These are phyloP conservation scores for Harringtonia aguacate DNA, from an alignment of 2,329 filamentous ascomycete genomes.

Conservation along the genomic window DNA sequence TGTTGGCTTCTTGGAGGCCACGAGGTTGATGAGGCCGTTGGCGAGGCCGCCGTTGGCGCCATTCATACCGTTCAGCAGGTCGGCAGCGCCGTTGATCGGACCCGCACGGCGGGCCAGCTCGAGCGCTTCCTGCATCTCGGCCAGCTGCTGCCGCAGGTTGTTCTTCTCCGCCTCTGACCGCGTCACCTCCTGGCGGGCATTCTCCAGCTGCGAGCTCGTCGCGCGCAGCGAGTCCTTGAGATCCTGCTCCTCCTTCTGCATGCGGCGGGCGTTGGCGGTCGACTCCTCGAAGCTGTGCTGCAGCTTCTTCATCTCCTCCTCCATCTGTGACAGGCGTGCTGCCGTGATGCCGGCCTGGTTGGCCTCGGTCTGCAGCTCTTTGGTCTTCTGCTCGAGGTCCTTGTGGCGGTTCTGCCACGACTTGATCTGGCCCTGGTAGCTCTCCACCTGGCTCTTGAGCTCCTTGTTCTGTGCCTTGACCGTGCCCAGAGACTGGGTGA, in stretches of 20 bases:
- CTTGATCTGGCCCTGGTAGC: constrained; percentile 91
- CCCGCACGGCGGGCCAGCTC: constrained; percentile 72
- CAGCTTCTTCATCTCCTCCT: constrained; percentile 89
- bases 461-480: constrained; percentile 94
- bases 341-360: constrained; percentile 96
- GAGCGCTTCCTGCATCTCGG: constrained; percentile 84
- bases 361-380: constrained; percentile 90
- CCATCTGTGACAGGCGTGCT: constrained; percentile 80
- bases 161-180: constrained; percentile 78
- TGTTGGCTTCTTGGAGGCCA: constrained; percentile 83
- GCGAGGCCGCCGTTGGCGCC: constrained; percentile 10
- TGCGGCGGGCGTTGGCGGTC: constrained; percentile 76
- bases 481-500: constrained; percentile 85
- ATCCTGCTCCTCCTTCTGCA: constrained; percentile 88
- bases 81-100: constrained; percentile 53
- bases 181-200: constrained; percentile 61
- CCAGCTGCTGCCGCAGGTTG: constrained; percentile 75
- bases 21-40: constrained; percentile 74
- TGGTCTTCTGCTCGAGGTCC: constrained; percentile 76
- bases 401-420: constrained; percentile 92
- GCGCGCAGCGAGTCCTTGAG: constrained; percentile 72
- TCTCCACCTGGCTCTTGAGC: constrained; percentile 79
- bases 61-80: constrained; percentile 45
- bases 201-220: constrained; percentile 72
- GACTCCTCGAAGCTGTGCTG: constrained; percentile 87